Evolutionary conservation across 768 basidiomycete genomes (phyloP), one percentile per base, ranked within the genome.

Genomic region (Tephrocybe sp.): DNA sequence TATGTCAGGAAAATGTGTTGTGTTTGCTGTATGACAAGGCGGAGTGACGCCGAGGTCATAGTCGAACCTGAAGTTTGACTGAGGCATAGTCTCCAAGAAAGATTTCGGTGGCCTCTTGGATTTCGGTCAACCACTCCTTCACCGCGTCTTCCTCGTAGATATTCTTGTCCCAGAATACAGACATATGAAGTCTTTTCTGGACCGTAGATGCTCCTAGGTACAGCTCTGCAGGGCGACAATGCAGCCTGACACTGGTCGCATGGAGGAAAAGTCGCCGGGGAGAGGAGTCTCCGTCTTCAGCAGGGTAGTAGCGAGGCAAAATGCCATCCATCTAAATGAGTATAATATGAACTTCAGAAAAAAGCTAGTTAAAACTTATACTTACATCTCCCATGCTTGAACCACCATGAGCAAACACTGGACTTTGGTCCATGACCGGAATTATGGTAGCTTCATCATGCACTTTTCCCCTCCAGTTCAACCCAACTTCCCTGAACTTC

Each of bases 51-150:
- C n/a, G n/a, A 11, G 24, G 18, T 53, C 23, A 51, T 18, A 44
- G 32, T 20, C 26, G 50, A 23, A 32, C 30, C 15, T 24, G 21
- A 26, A 26, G 7, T 30, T 30, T 11, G 14, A 25, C 14, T 28
- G 9, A 24, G 17, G 5, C 32, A 12, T 36, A 21, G 18, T 20
- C 36, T 30, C 45, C 51, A 30, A 75, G 64, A 56, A 71, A 76
- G 50, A 64, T 65, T 8, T 59, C 50, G n/a, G 63, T 60, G 0
- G 71, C 75, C 9, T 49, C 57, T 30, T 55, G 65, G 3, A 79
- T 67, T 53, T 83, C 80, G 8, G 65, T 59, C 44, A 83, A 50
- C 76, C 78, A 82, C 60, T 80, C 80, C 7, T 48, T 57, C 5
- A 79, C 68, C 8, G 74, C 53, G 1, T 49, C 65, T 4, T 68